Conservation (phyloP, 768 basidiomycete species). For the Chlorophyllum brunneum region DNA sequence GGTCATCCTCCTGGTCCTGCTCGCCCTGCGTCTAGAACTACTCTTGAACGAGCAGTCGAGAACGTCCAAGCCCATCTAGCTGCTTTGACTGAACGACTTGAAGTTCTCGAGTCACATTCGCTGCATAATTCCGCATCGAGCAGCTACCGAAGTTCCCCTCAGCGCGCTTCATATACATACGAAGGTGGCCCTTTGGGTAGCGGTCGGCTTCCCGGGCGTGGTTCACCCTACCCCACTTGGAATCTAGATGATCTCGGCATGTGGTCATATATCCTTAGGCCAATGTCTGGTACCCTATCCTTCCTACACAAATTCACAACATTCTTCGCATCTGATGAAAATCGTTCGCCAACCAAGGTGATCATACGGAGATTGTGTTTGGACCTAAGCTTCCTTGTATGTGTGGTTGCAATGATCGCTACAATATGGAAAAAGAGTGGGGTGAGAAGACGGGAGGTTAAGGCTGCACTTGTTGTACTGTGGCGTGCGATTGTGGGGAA, state of each 20-base stretch:
- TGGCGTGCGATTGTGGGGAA: slow-evolving; percentile 71
- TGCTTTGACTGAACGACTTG: slow-evolving; percentile 80
- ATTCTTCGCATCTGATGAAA: slow-evolving; percentile 59
- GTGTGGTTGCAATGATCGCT: slow-evolving; percentile 54
- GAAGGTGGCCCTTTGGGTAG: neutral
- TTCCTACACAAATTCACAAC: slow-evolving; percentile 44
- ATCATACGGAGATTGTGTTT: slow-evolving; percentile 72
- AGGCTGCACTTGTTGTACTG: slow-evolving; percentile 56
- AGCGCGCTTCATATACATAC: neutral
- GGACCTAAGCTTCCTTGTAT: slow-evolving; percentile 72
- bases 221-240: slow-evolving; percentile 48
- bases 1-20: slow-evolving; percentile 27
- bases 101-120: slow-evolving; percentile 52
- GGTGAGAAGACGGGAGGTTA: slow-evolving; percentile 65
- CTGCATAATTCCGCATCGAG: slow-evolving; percentile 38
- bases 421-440: slow-evolving; percentile 66
- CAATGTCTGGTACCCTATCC: slow-evolving; percentile 49
- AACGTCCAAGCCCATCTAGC: slow-evolving; percentile 79
- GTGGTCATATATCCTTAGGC: slow-evolving; percentile 73
- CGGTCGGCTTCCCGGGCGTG: slow-evolving; percentile 26
- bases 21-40: slow-evolving; percentile 44
- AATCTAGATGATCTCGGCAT: slow-evolving; percentile 80
- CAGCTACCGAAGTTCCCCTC: slow-evolving; percentile 27
- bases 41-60: slow-evolving; percentile 75
- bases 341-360: slow-evolving; percentile 61